Conservation (phyloP, 768 basidiomycete species). For the Symmetrospora coprosmae region DNA sequence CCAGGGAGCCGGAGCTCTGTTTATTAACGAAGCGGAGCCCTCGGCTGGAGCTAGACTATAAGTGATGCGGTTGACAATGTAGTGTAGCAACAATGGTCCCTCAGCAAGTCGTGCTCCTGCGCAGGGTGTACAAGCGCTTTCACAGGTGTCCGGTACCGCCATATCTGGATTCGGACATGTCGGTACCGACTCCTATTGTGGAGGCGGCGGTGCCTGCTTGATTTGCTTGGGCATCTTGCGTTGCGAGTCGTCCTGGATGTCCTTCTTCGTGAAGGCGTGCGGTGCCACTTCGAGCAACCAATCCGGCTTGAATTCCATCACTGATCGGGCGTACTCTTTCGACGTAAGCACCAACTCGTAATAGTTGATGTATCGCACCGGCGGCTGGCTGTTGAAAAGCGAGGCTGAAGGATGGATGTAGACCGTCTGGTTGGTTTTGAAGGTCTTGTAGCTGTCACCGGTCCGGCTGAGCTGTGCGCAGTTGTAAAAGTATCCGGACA, state of each 20-base stretch:
- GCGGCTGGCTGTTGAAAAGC: slow-evolving; percentile 88
- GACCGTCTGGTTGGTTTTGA: slow-evolving; percentile 73
- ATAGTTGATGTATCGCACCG: slow-evolving; percentile 74
- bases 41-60: not conserved
- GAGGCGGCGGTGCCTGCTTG: not conserved
- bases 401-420: slow-evolving; percentile 93
- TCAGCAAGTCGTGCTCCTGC: no score
- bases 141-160: no score
- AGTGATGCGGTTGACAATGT: not conserved
- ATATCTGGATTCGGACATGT: no score
- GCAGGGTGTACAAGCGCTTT: no score
- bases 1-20: not conserved
- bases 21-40: not conserved
- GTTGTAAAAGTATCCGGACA: slow-evolving; percentile 55
- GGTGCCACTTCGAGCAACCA: slow-evolving; percentile 56
- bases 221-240: slow-evolving; percentile 22
- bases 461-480: slow-evolving; percentile 85
- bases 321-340: slow-evolving; percentile 92
- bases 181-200: not conserved
- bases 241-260: slow-evolving; percentile 34
- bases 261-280: slow-evolving; percentile 69
- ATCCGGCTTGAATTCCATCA: slow-evolving; percentile 90
- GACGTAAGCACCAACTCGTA: slow-evolving; percentile 96
- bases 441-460: slow-evolving; percentile 89
- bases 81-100: not conserved